Evolutionary conservation across 495 filamentous ascomycete species (phyloP).

Genomic region (Jackrogersella multiformis): DNA sequence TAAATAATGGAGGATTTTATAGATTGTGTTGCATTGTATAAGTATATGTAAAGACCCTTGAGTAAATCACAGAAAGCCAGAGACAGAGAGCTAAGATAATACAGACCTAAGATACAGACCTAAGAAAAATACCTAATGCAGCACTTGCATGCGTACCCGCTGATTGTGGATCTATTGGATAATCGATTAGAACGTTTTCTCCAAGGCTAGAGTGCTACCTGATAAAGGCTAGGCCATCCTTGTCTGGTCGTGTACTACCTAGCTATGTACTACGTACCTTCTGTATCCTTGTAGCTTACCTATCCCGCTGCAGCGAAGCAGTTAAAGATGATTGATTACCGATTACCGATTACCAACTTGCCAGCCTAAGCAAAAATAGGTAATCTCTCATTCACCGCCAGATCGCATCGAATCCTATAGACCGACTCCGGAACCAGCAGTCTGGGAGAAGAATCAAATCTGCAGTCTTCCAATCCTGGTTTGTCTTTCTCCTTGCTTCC

Average conservation of each 20-base stretch:
- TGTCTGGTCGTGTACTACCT: no score
- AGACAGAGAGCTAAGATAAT: no score
- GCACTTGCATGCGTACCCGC: constrained; percentile 43
- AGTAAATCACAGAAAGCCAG: no score
- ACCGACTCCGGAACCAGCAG: constrained; percentile 39
- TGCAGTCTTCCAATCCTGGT: constrained; percentile 18
- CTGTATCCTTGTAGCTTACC: background rate
- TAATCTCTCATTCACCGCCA: constrained; percentile 42
- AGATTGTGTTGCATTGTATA: no score
- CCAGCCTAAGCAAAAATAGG: constrained; percentile 28
- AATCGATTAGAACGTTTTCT: constrained; percentile 10
- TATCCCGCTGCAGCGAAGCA: constrained; percentile 12
- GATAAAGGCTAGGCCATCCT: background rate
- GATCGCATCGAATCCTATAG: constrained; percentile 41
- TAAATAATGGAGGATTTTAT: no score
- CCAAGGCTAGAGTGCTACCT: constrained; percentile 4
- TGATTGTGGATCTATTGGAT: constrained; percentile 25
- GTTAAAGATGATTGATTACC: constrained; percentile 39
- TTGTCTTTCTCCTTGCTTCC: constrained; percentile 7
- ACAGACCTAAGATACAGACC: no score
- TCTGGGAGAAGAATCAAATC: constrained; percentile 26
- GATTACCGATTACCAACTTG: no score
- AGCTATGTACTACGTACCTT: no score
- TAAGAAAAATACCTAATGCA: constrained; percentile 36
- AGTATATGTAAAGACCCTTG: no score